A percentile compares a stretch with the other conserved stretches of the same genome.
These are phyloP conservation scores for Prunus campanulata DNA, from an alignment of 306 rosid species.

Conservation along the genomic window DNA sequence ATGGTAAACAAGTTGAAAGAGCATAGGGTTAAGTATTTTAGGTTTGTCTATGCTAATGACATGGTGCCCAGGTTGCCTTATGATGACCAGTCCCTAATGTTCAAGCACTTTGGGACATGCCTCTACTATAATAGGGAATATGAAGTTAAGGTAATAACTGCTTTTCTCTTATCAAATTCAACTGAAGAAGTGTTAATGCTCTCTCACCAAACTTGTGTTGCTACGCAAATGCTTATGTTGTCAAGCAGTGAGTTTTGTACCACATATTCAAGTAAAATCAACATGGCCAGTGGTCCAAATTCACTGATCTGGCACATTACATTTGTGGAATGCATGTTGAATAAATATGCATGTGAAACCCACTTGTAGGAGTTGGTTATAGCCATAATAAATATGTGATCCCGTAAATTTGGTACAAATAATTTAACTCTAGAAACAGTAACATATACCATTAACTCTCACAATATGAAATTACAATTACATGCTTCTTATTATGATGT, in stretches of 20 bases:
- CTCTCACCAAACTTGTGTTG: no score
- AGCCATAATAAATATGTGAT: no score
- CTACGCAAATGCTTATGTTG: no score
- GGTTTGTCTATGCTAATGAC: constrained; percentile 70
- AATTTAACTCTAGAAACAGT: no score
- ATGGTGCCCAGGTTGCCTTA: constrained; percentile 67
- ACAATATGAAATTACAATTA: neutral
- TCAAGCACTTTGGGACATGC: constrained; percentile 75
- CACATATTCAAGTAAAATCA: no score
- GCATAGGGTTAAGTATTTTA: constrained; percentile 36
- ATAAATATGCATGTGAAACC: no score
- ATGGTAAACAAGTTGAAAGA: constrained; percentile 43
- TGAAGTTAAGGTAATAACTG: constrained; percentile 35
- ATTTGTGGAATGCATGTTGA: no score
- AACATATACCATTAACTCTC: neutral
- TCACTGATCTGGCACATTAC: no score
- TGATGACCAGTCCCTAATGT: constrained; percentile 49
- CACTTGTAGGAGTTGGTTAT: no score
- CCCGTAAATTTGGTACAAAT: no score
- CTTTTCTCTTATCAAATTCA: neutral
- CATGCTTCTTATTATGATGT: neutral
- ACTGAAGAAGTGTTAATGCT: neutral
- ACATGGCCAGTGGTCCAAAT: no score
- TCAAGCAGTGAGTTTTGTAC: no score
- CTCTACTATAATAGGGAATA: constrained; percentile 55